These are phyloP conservation scores for Fusarium pseudograminearum DNA, from an alignment of 2,329 filamentous ascomycete genomes.

Conservation along the genomic window DNA sequence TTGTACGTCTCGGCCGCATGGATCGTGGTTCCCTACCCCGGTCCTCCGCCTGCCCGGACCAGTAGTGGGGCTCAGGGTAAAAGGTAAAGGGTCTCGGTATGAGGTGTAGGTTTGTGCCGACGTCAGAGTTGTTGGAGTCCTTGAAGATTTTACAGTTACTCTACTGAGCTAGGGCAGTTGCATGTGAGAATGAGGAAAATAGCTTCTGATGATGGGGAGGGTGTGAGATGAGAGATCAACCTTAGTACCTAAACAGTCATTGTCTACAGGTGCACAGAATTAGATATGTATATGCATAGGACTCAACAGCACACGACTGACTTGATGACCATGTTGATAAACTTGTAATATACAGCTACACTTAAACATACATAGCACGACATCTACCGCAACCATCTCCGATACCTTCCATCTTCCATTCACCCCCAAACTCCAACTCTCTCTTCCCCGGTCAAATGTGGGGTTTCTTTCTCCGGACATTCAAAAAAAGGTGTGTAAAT, in stretches of 20 bases:
- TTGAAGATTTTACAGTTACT: not conserved
- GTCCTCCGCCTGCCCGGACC: constrained; percentile 48
- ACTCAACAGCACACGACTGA: not conserved
- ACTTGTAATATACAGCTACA: not conserved
- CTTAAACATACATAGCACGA: not conserved
- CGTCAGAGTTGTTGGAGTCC: constrained; percentile 31
- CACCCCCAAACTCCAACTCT: constrained; percentile 32
- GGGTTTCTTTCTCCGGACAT: constrained; percentile 34
- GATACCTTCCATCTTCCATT: constrained; percentile 31
- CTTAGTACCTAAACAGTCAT: too few species aligned
- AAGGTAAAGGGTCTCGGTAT: constrained; percentile 1
- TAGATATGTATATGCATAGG: too few species aligned
- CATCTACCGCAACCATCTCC: constrained; percentile 4
- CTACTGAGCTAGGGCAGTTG: not conserved
- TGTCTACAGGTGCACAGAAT: too few species aligned
- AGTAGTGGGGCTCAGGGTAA: constrained; percentile 31
- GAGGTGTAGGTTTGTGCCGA: constrained; percentile 11
- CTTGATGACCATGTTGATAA: fast-evolving
- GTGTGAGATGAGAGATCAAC: constrained; percentile 15
- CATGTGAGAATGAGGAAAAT: constrained; percentile 23
- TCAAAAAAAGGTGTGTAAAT: constrained; percentile 35
- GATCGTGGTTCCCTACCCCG: constrained; percentile 38
- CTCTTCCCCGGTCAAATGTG: constrained; percentile 36
- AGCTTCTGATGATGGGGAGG: constrained; percentile 4
- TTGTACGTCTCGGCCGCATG: constrained; percentile 42